Evolutionary conservation across 108 stramenopile genomes (phyloP).

Genomic region (Cyclotella kingstonii): DNA sequence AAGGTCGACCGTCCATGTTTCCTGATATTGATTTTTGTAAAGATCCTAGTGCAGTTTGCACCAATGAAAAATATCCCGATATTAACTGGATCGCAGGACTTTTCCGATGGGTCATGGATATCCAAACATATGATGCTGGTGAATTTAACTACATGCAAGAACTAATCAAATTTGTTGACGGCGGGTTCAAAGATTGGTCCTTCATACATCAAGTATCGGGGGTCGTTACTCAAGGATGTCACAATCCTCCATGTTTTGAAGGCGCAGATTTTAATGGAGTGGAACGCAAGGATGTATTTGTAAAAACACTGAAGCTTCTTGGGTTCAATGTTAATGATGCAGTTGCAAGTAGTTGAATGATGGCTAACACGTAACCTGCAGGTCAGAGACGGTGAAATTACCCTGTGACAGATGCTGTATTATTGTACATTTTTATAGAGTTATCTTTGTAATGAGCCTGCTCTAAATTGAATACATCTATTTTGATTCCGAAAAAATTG

Average conservation of each 20-base stretch:
- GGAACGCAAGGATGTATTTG: conserved; percentile 22
- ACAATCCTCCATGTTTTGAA: conserved; percentile 28
- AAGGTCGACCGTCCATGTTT: conserved; percentile 34
- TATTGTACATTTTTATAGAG: too few relatives aligned
- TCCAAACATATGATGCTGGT: conserved; percentile 36
- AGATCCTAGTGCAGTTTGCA: conserved; percentile 31
- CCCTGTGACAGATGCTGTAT: too few relatives aligned
- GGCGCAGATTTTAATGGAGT: conserved; percentile 31
- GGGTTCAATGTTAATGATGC: conserved; percentile 17
- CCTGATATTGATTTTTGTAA: conserved; percentile 44
- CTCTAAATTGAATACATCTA: too few relatives aligned
- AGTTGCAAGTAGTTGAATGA: conserved; percentile 9
- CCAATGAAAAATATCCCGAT: conserved; percentile 15
- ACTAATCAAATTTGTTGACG: conserved; percentile 34
- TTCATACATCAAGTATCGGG: conserved; percentile 37
- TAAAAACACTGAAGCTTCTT: conserved; percentile 31
- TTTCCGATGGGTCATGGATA: conserved; percentile 44
- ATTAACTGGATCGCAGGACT: conserved; percentile 47
- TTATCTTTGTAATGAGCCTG: too few relatives aligned
- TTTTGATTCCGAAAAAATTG: too few relatives aligned
- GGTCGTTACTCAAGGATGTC: conserved; percentile 32
- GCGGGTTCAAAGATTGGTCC: conserved; percentile 34
- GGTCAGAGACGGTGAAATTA: too few relatives aligned
- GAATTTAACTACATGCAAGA: conserved; percentile 29
- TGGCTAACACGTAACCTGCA: too few relatives aligned